A percentile compares a stretch with the other conserved stretches of the same genome.
These are phyloP conservation scores for Saturnispora ahearnii DNA, from an alignment of 805 yeast genomes.

Conservation along the genomic window DNA sequence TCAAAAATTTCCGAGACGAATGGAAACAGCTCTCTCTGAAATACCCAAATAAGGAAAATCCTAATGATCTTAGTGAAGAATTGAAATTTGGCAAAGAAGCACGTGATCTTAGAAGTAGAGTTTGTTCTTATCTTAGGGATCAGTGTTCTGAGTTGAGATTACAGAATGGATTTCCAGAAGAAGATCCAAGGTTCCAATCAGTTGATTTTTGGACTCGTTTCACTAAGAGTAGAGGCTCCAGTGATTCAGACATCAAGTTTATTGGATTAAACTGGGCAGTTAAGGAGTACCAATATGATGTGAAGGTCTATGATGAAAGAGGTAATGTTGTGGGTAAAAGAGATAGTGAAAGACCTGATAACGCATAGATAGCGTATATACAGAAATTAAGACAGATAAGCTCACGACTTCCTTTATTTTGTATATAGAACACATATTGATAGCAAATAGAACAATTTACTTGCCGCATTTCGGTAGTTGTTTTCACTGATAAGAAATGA, in stretches of 20 bases:
- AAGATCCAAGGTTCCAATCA: constrained; percentile 58
- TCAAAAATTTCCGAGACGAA: constrained; percentile 52
- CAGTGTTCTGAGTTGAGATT: constrained; percentile 45
- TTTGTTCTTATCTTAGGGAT: constrained; percentile 61
- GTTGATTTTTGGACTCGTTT: constrained; percentile 70
- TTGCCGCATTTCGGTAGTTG: too few species aligned
- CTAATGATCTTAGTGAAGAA: constrained; percentile 51
- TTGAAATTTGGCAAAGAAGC: constrained; percentile 59
- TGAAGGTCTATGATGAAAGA: constrained; percentile 24
- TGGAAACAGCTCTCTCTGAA: constrained; percentile 61
- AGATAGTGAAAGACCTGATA: constrained; percentile 12
- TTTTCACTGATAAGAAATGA: too few species aligned
- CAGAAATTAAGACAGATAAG: not conserved
- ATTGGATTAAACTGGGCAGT: constrained; percentile 82
- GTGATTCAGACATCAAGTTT: constrained; percentile 61
- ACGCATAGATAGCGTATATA: not conserved
- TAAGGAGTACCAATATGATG: constrained; percentile 48
- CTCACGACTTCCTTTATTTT: too few species aligned
- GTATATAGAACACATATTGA: not conserved
- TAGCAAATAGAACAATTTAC: too few species aligned
- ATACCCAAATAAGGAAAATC: constrained; percentile 41
- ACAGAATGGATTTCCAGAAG: constrained; percentile 38
- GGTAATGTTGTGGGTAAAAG: constrained; percentile 24
- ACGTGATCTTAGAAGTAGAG: constrained; percentile 51
- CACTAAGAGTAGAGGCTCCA: constrained; percentile 54